phyloP scores from a whole-genome alignment of 495 filamentous ascomycete species.

The Penicillium robsamsonii region DNA sequence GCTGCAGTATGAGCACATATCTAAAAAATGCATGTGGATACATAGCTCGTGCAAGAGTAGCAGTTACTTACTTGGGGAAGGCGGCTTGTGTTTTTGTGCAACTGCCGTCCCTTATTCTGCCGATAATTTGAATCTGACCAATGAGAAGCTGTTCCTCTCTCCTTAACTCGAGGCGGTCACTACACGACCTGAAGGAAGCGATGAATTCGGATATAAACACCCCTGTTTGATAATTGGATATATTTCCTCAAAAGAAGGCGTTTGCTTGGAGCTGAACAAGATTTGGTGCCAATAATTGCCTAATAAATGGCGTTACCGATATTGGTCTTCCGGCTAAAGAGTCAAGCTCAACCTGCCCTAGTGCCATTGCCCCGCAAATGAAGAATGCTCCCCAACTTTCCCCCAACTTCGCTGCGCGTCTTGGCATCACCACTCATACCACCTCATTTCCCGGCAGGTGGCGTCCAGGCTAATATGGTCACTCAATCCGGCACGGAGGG shows the following conservation, averaged over 20 bases:
- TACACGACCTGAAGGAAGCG: neutral
- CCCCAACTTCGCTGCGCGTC: neutral
- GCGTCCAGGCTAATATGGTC: neutral
- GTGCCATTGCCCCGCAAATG: constrained; percentile 7
- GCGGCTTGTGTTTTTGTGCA: neutral
- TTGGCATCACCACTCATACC: constrained; percentile 5
- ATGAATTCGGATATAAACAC: neutral
- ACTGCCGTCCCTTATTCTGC: neutral
- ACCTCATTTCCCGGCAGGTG: neutral
- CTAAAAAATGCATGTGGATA: too few relatives aligned
- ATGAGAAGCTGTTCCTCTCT: neutral
- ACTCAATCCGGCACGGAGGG: constrained; percentile 13
- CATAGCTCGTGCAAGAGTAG: neutral
- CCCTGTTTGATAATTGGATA: neutral
- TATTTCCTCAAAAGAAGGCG: neutral
- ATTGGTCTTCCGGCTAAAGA: constrained; percentile 13
- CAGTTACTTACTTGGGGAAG: constrained; percentile 6
- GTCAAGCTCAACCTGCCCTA: neutral
- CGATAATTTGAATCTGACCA: neutral
- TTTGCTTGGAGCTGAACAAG: constrained; percentile 2
- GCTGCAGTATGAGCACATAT: neutral
- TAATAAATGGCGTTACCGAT: constrained; percentile 8
- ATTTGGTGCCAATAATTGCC: neutral
- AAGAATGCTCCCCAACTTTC: neutral
- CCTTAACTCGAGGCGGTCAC: neutral